Conservation (phyloP, 495 filamentous ascomycete species). For the Podospora bellae-mahoneyi region DNA sequence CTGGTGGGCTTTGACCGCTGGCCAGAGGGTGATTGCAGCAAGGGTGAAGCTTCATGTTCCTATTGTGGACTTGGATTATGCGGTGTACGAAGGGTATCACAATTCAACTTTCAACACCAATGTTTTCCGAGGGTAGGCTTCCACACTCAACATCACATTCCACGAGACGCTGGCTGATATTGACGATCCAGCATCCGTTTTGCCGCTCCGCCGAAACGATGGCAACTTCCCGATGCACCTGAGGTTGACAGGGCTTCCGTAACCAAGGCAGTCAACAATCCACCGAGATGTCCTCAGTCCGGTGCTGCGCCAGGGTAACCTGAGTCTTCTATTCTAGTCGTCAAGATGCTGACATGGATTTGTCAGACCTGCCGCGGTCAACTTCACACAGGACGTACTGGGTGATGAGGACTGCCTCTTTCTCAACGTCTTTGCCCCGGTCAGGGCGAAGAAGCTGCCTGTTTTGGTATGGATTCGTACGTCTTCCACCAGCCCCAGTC, state of each 20-base stretch:
- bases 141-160: not conserved
- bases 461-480: slow-evolving; percentile 40
- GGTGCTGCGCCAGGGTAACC: not conserved
- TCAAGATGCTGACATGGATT: not conserved
- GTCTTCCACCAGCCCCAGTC: not conserved
- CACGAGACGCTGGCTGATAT: not conserved
- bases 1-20: not conserved
- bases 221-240: slow-evolving; percentile 1
- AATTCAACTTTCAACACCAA: not conserved
- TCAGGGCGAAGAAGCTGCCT: slow-evolving; percentile 23
- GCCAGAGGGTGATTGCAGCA: not conserved
- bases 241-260: not conserved
- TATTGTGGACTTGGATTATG: not conserved
- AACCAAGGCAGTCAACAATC: not conserved
- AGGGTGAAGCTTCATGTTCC: not conserved
- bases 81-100: not conserved
- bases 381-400: not conserved
- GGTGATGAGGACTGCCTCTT: slow-evolving; percentile 27
- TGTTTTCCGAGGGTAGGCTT: not conserved
- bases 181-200: not conserved
- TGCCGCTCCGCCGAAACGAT: slow-evolving; percentile 1
- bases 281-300: slow-evolving; percentile 3
- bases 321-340: too few species aligned
- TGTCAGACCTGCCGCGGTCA: not conserved
- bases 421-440: slow-evolving; percentile 41